Percentiles rank a stretch among this genome's conserved stretches.
Evolutionary conservation across 257 asterid species (phyloP).

Genomic region (Fraxinus anomala): DNA sequence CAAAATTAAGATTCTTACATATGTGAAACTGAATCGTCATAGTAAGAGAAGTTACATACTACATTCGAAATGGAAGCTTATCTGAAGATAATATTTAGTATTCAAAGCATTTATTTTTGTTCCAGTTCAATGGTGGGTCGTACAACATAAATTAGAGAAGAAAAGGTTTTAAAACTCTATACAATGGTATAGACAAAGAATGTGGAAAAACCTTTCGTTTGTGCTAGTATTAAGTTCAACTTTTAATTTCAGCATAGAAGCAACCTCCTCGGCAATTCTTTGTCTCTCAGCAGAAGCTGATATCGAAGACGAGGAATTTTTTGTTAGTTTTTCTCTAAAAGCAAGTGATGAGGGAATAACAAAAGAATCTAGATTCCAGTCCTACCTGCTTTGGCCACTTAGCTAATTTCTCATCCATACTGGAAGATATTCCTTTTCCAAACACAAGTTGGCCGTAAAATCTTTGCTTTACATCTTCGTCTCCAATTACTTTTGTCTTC

Average conservation of each 20-base stretch:
- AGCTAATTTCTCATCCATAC: slow-evolving; percentile 82
- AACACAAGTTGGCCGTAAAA: slow-evolving; percentile 80
- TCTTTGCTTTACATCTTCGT: slow-evolving; percentile 71
- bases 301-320: slow-evolving; percentile 16
- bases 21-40: not conserved
- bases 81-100: not conserved
- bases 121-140: not conserved
- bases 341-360: not conserved
- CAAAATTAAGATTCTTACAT: not conserved
- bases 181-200: slow-evolving; percentile 4
- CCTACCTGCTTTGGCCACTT: slow-evolving; percentile 85
- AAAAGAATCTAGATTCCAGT: slow-evolving; percentile 1
- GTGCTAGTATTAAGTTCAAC: slow-evolving; percentile 72
- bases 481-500: slow-evolving; percentile 63
- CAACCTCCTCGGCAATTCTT: slow-evolving; percentile 88
- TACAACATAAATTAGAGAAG: not conserved
- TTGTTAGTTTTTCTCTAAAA: slow-evolving; percentile 4
- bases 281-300: slow-evolving; percentile 87
- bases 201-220: slow-evolving; percentile 62
- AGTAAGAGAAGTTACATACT: not conserved
- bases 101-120: not conserved
- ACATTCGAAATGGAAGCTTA: not conserved
- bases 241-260: slow-evolving; percentile 82
- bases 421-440: slow-evolving; percentile 75
- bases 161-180: not conserved